These are phyloP conservation scores for Smallanthus sonchifolius DNA, from an alignment of 129 eudicot species.

Conservation along the genomic window DNA sequence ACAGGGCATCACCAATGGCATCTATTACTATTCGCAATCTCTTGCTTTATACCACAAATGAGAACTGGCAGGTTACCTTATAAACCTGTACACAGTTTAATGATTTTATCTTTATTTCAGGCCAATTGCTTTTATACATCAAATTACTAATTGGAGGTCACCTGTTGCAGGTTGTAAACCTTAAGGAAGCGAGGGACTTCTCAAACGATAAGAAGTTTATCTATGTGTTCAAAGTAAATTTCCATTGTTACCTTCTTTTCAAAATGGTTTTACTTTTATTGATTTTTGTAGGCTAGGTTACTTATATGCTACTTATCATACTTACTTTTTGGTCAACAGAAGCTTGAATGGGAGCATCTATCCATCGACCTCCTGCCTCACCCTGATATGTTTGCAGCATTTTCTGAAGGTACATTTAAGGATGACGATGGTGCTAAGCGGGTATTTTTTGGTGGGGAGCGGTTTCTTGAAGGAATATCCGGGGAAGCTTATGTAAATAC, in stretches of 20 bases:
- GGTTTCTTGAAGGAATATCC: constrained; percentile 90
- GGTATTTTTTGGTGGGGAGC: constrained; percentile 94
- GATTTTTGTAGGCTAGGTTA: constrained; percentile 5
- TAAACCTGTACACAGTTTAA: background rate
- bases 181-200: constrained; percentile 93
- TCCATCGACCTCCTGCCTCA: constrained; percentile 97
- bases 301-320: constrained; percentile 17
- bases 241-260: constrained; percentile 13
- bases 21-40: constrained; percentile 93
- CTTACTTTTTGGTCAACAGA: constrained; percentile 50
- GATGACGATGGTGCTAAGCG: constrained; percentile 97
- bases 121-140: constrained; percentile 12
- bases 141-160: constrained; percentile 19
- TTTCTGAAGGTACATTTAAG: constrained; percentile 67
- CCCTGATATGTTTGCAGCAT: constrained; percentile 90
- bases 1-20: constrained; percentile 98
- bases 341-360: constrained; percentile 94
- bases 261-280: background rate
- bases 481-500: constrained; percentile 96
- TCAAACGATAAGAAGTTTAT: constrained; percentile 77
- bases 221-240: constrained; percentile 81
- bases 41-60: constrained; percentile 83
- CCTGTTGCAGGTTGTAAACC: constrained; percentile 73
- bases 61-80: constrained; percentile 80
- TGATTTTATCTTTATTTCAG: constrained; percentile 17